Base-by-base conservation (phyloP, 371 early-diverging fungal genomes). In the Mortierella sp. region DNA sequence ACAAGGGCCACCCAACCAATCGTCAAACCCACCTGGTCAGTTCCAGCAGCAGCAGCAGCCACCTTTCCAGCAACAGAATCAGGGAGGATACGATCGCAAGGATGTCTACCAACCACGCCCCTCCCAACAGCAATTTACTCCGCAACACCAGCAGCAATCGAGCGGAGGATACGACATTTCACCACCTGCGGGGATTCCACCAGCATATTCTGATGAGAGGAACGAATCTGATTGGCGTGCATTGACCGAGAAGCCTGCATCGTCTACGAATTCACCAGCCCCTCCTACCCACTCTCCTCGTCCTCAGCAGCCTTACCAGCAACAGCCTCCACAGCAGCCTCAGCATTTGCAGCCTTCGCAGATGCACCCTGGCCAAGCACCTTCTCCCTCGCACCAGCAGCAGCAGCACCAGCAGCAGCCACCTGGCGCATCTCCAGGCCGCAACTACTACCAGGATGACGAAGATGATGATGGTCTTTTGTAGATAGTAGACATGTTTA, bases 211-310 rank as follows among this genome's bases (percentile, higher is more conserved):
- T 24, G 72, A 79, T 28, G 82, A 81, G 47, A 68, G 81, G 31
- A 75, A 52, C 31, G 82, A 82, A 2, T 73, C 81, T 0, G 84
- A 84, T 54, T 84, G 84, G 84, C 81, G 68, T 70, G 76, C 81
- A 21, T 52, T 84, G 60, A 84, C 84, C 8, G 75, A 78, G 50
- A 75, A 76, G 21, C 84, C 78, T 34, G 50, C 84, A 7, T 34
- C 65, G 19, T 44, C 68, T 68, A 42, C 68, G 21, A 68, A 68
- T 24, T 68, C 75, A 34, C 48, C 73, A 73, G 48, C 75, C 4
- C 78, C 54, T 31, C 52, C 45, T 24, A 70, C 31, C 21, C 55
- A 10, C 52, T 16, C 48, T 47, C 75, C 68, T 28, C 74, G 28
- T n/a, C 58, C 57, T 10, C 79, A 79, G 31, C 75, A 73, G 68